Conservation (phyloP, 192 early-diverging fungal species). For the Coemansia guatemalensis region DNA sequence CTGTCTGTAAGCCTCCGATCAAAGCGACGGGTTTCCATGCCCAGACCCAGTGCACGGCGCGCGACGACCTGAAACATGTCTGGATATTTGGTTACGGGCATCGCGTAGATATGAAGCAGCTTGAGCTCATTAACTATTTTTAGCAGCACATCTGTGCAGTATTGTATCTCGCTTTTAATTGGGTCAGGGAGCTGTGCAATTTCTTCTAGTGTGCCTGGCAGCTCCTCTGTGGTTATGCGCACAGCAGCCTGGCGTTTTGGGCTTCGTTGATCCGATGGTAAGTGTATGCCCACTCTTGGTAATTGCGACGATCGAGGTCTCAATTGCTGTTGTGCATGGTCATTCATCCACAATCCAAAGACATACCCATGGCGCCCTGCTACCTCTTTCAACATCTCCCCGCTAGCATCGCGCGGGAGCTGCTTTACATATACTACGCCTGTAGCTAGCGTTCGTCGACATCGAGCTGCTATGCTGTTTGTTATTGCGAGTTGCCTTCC, state of each 20-base stretch:
- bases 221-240: constrained; percentile 19
- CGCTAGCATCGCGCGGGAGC: constrained; percentile 4
- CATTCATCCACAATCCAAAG: constrained; percentile 5
- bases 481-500: not conserved
- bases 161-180: constrained; percentile 11
- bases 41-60: constrained; percentile 15
- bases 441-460: constrained; percentile 19
- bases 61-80: constrained; percentile 32
- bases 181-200: constrained; percentile 28
- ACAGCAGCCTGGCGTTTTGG: constrained; percentile 18
- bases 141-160: not conserved
- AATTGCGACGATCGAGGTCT: not conserved
- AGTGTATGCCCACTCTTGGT: not conserved
- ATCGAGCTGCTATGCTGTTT: not conserved
- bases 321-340: not conserved
- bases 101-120: not conserved
- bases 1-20: constrained; percentile 18
- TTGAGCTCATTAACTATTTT: constrained; percentile 3
- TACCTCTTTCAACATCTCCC: not conserved
- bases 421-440: constrained; percentile 10
- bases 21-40: constrained; percentile 22
- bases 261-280: not conserved
- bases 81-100: constrained; percentile 19
- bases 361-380: constrained; percentile 4
- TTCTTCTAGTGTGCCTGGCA: constrained; percentile 13